phyloP scores from a whole-genome alignment of 2,329 filamentous ascomycete genomes.

The Cladobotryum protrusum region DNA sequence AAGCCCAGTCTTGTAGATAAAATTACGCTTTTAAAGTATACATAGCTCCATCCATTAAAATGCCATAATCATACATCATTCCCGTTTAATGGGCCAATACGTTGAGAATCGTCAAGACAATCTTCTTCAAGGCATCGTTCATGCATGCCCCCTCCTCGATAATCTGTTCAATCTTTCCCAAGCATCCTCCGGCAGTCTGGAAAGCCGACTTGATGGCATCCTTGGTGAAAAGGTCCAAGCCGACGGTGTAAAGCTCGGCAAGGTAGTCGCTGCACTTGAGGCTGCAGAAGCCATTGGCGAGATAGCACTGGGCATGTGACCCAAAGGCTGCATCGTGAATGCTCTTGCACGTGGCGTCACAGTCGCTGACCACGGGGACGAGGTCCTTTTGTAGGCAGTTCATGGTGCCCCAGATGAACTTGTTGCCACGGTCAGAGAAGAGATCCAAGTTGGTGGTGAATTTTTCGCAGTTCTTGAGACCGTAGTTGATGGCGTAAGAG shows the following conservation, averaged over 20 bases:
- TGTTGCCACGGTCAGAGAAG: slow-evolving; percentile 2
- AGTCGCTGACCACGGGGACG: slow-evolving; percentile 3
- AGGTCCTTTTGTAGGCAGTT: slow-evolving; percentile 8
- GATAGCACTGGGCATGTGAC: slow-evolving; percentile 7
- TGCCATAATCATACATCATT: too few species aligned
- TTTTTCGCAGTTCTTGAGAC: slow-evolving; percentile 5
- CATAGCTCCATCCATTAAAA: too few species aligned
- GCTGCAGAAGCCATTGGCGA: slow-evolving; percentile 8
- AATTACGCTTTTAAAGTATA: too few species aligned
- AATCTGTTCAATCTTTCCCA: slow-evolving; percentile 2
- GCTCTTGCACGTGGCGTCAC: slow-evolving; percentile 7
- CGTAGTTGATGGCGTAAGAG: slow-evolving; percentile 6
- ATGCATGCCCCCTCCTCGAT: slow-evolving; percentile 7
- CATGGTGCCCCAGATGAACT: slow-evolving; percentile 18
- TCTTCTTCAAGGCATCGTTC: slow-evolving; percentile 1
- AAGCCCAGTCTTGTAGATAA: too few species aligned
- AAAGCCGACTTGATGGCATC: slow-evolving; percentile 5
- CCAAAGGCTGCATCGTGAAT: slow-evolving; percentile 7
- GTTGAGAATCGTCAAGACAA: neutral
- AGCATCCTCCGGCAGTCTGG: slow-evolving; percentile 1
- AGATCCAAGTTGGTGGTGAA: slow-evolving; percentile 5
- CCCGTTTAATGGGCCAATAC: neutral
- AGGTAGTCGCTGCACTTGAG: slow-evolving; percentile 4
- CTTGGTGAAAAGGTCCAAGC: slow-evolving; percentile 5
- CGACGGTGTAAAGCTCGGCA: slow-evolving; percentile 4